These are phyloP conservation scores for Lyophyllum decastes DNA, from an alignment of 768 basidiomycete genomes.

Conservation along the genomic window DNA sequence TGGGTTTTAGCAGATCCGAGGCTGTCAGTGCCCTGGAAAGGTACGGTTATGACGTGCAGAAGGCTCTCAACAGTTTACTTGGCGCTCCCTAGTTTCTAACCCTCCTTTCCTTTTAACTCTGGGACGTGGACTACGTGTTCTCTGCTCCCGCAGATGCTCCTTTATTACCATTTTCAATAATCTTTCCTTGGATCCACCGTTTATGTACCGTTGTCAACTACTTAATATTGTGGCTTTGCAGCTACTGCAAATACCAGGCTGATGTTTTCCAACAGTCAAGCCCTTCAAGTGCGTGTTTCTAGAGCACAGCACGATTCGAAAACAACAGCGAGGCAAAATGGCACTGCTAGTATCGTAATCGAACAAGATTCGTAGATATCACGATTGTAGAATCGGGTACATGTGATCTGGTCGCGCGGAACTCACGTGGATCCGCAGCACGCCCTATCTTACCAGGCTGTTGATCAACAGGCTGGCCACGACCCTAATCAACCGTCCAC, in stretches of 20 bases:
- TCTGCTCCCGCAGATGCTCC: neutral
- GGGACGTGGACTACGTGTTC: neutral
- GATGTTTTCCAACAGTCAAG: too few species aligned
- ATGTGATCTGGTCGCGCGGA: too few species aligned
- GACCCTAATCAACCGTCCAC: too few species aligned
- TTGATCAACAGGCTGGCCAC: too few species aligned
- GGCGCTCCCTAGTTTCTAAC: conserved; percentile 9
- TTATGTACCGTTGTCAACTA: neutral
- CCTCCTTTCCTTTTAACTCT: neutral
- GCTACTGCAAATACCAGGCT: neutral
- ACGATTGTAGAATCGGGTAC: too few species aligned
- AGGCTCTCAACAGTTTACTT: conserved; percentile 76
- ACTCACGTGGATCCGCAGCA: too few species aligned
- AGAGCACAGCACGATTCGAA: too few species aligned
- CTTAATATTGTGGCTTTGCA: neutral
- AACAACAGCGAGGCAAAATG: too few species aligned
- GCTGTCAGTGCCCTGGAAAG: conserved; percentile 85
- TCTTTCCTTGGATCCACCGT: neutral
- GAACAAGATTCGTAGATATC: too few species aligned
- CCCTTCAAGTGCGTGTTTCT: too few species aligned
- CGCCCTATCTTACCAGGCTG: too few species aligned
- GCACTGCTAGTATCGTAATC: too few species aligned
- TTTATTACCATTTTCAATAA: neutral
- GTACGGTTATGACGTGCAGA: conserved; percentile 78
- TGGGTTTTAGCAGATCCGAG: conserved; percentile 88